Evolutionary conservation across 495 filamentous ascomycete genomes (phyloP).

Genomic region (Parathielavia appendiculata): DNA sequence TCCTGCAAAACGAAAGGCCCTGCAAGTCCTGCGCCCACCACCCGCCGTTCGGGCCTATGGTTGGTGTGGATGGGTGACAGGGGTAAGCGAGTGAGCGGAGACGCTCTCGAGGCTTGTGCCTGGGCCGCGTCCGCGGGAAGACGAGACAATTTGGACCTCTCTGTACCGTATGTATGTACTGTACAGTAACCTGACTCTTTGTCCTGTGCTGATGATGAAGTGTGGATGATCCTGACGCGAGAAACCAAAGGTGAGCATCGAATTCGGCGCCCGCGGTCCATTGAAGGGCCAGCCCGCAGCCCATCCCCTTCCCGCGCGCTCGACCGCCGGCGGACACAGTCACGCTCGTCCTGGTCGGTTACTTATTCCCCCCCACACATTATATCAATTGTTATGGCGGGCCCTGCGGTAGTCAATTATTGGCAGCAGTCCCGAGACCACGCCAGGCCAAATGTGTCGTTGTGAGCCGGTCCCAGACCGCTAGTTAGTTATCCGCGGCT

Average conservation of each 20-base stretch:
- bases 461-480: neutral
- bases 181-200: too few relatives aligned
- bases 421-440: neutral
- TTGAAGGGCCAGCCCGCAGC: slow-evolving; percentile 9
- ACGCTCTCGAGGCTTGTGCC: slow-evolving; percentile 16
- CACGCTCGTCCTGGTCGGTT: neutral
- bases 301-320: slow-evolving; percentile 1
- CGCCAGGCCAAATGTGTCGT: neutral
- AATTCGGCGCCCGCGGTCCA: neutral
- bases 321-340: slow-evolving; percentile 4
- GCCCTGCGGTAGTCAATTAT: neutral
- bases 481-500: too few relatives aligned
- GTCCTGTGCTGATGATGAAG: too few relatives aligned
- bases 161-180: neutral
- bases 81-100: slow-evolving; percentile 25
- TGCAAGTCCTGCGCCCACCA: slow-evolving; percentile 15
- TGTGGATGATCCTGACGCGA: neutral
- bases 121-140: slow-evolving; percentile 9
- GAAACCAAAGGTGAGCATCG: slow-evolving; percentile 1
- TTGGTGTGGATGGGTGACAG: slow-evolving; percentile 20
- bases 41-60: slow-evolving; percentile 15
- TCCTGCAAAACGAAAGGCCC: slow-evolving; percentile 24
- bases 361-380: neutral
- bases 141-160: slow-evolving; percentile 2
- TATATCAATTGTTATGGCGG: neutral